A percentile compares a stretch with the other conserved stretches of the same genome.
phyloP scores from a whole-genome alignment of 1,284 basidiomycete species.

The Fomitopsis schrenkii region DNA sequence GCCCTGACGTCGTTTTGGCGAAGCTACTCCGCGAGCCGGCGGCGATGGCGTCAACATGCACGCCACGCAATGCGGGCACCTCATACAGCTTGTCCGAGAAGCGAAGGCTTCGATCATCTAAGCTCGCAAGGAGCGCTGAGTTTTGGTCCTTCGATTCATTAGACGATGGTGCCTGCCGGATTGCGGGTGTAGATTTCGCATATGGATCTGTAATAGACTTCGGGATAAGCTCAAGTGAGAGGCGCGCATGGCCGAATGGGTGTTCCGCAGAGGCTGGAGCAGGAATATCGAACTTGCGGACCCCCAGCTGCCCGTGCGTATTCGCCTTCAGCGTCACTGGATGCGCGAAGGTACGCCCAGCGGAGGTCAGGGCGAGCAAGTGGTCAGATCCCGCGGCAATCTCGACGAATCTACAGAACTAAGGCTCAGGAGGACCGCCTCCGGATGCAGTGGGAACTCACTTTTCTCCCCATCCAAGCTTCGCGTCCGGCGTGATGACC shows the following conservation, averaged over 20 bases:
- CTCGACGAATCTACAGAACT: conserved; percentile 53
- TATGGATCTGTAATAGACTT: conserved; percentile 52
- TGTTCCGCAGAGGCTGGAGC: conserved; percentile 30
- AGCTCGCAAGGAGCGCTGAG: conserved; percentile 29
- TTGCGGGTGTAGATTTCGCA: conserved; percentile 32
- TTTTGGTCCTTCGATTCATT: conserved; percentile 10
- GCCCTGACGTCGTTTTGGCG: conserved; percentile 62
- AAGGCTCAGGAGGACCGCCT: neutral
- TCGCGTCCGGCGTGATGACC: conserved; percentile 44
- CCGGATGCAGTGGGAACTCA: conserved; percentile 18
- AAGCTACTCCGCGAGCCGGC: conserved; percentile 77
- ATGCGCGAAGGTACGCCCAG: conserved; percentile 78
- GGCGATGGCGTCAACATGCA: conserved; percentile 67
- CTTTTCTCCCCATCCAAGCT: conserved; percentile 53
- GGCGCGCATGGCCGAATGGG: conserved; percentile 19
- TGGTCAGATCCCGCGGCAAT: conserved; percentile 80
- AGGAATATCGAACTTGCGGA: conserved; percentile 56
- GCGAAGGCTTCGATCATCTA: conserved; percentile 51
- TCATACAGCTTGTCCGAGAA: conserved; percentile 79
- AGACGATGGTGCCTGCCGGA: conserved; percentile 19
- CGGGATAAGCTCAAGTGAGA: conserved; percentile 42
- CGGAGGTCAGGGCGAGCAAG: conserved; percentile 80
- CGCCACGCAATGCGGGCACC: conserved; percentile 70
- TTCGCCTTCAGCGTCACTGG: conserved; percentile 81
- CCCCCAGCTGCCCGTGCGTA: conserved; percentile 81